Evolutionary conservation across 179 eudicot species (phyloP).

Genomic region (Actinidia arguta): DNA sequence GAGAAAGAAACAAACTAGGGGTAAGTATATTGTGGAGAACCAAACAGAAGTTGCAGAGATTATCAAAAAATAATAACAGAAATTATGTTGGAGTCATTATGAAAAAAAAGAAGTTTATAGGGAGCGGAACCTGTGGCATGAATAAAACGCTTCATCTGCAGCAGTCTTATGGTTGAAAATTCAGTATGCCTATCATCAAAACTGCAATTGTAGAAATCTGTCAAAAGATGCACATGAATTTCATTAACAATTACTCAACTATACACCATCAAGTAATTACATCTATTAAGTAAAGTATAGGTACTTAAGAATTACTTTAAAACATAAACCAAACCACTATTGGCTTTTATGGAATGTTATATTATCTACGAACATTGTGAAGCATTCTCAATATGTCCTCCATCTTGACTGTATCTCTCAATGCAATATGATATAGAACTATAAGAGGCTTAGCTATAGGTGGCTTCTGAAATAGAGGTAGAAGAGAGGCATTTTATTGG

Average conservation of each 20-base stretch:
- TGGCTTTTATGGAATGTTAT: not conserved
- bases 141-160: conserved; percentile 49
- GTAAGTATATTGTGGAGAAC: not conserved
- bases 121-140: conserved; percentile 75
- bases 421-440: not conserved
- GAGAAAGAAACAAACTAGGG: conserved; percentile 12
- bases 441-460: no score
- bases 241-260: conserved; percentile 4
- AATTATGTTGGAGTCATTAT: not conserved
- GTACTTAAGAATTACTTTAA: not conserved
- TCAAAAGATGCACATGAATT: conserved; percentile 15
- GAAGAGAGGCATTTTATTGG: not conserved
- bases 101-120: not conserved
- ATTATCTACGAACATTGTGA: not conserved
- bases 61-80: not conserved
- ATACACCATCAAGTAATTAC: not conserved
- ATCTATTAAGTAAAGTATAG: not conserved
- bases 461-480: no score
- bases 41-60: not conserved
- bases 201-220: conserved; percentile 51
- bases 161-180: conserved; percentile 34
- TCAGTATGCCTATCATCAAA: conserved; percentile 34
- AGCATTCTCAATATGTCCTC: not conserved
- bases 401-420: not conserved
- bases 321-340: conserved; percentile 5